phyloP scores from a whole-genome alignment of 1,284 basidiomycete species.

The Flammula alnicola region DNA sequence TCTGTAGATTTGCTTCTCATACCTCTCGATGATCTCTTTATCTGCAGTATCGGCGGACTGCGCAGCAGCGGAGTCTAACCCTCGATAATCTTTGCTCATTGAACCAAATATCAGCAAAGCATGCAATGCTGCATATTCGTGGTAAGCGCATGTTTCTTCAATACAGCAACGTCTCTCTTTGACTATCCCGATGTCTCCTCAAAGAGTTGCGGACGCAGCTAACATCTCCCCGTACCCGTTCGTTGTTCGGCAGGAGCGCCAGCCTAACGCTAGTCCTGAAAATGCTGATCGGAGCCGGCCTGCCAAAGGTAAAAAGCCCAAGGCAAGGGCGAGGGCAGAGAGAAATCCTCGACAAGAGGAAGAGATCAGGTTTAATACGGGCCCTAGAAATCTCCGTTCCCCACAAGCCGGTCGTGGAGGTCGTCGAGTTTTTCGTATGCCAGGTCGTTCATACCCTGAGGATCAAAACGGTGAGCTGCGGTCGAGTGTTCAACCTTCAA shows the following conservation, averaged over 20 bases:
- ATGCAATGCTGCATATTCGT: slow-evolving; percentile 38
- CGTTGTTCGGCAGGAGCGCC: slow-evolving; percentile 57
- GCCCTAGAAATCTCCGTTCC: slow-evolving; percentile 29
- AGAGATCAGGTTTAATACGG: slow-evolving; percentile 42
- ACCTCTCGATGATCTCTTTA: not conserved
- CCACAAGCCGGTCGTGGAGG: slow-evolving; percentile 15
- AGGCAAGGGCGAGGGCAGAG: slow-evolving; percentile 35
- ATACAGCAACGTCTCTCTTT: slow-evolving; percentile 35
- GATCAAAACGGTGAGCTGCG: slow-evolving; percentile 23
- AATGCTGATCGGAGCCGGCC: slow-evolving; percentile 53
- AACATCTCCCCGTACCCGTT: slow-evolving; percentile 62
- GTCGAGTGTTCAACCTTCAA: not conserved
- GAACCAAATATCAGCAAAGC: slow-evolving; percentile 35
- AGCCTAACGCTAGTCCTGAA: slow-evolving; percentile 51
- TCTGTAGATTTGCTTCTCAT: too few relatives aligned
- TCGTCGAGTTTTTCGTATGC: slow-evolving; percentile 21
- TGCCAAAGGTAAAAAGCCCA: slow-evolving; percentile 45
- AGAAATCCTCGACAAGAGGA: slow-evolving; percentile 33
- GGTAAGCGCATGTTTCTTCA: slow-evolving; percentile 38
- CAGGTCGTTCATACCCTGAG: slow-evolving; percentile 22
- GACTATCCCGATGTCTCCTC: slow-evolving; percentile 44
- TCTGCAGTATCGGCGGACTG: not conserved
- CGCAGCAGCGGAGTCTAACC: slow-evolving; percentile 4
- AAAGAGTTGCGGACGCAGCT: slow-evolving; percentile 51
- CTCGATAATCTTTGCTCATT: not conserved